phyloP scores from a whole-genome alignment of 148 eudicot genomes.

The Persicaria tinctoria region DNA sequence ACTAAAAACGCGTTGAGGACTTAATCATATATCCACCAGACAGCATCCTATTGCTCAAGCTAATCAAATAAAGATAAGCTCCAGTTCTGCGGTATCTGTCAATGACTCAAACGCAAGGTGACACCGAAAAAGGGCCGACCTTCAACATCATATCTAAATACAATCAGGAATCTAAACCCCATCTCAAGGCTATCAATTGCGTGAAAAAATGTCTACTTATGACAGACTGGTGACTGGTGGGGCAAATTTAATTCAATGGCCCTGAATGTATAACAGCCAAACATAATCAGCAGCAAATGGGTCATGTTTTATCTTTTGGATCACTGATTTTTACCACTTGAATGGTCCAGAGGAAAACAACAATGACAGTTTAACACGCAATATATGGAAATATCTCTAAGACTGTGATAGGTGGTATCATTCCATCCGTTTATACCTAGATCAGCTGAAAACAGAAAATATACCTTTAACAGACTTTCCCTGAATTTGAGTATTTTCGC shows the following conservation, averaged over 20 bases:
- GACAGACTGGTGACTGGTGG: neutral
- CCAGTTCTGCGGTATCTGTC: neutral
- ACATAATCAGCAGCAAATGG: neutral
- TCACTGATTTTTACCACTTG: neutral
- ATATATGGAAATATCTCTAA: slow-evolving; percentile 3
- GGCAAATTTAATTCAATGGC: neutral
- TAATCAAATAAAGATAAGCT: neutral
- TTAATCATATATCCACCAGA: neutral
- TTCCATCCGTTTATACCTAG: neutral
- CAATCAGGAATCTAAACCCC: neutral
- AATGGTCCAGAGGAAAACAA: neutral
- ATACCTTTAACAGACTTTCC: slow-evolving; percentile 9
- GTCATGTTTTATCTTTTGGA: neutral
- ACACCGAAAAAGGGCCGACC: neutral
- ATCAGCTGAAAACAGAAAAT: neutral
- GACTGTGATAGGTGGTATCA: neutral
- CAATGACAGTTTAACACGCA: neutral
- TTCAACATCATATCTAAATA: neutral
- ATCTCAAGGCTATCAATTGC: neutral
- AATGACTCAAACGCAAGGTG: neutral
- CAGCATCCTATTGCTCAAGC: neutral
- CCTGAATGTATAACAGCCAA: neutral
- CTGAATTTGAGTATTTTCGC: slow-evolving; percentile 23
- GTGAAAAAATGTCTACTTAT: neutral
- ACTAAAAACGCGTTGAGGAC: neutral